Evolutionary conservation across 768 basidiomycete species (phyloP), one percentile per base, ranked within the genome.

Genomic region (Terana coerulea): DNA sequence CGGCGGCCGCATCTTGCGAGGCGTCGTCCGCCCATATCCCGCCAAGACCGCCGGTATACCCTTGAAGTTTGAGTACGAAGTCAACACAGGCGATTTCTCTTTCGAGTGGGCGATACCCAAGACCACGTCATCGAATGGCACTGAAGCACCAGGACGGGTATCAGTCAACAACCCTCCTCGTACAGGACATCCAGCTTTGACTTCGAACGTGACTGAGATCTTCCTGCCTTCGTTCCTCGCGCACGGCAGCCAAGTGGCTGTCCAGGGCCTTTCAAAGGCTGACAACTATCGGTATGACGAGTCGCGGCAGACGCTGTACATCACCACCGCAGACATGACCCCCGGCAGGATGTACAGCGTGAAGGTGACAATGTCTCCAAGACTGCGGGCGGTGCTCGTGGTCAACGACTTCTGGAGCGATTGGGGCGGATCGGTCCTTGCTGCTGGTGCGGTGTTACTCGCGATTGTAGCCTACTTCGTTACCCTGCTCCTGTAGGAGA

Each of bases 21-120:
- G 88, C 3, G 68, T 97, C 46, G 91, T 95, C 22, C 82, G 95
- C 2, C 95, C 95, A 3, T 97, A 98, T 66, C 81, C 93, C 1
- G 82, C 91, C 45, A 95, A 95, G 65, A 88, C 86, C 0, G 89
- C 92, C 1, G 95, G 95, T 10, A 80, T 89, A 14, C 95, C 94
- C 0, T 62, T 85, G 8, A 69, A 68, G 5, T 86, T 86, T 59
- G 74, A 80, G 15, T 95, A 92, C 66, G 88, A 92, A 65, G 77
- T 88, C 75, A 87, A 80, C 49, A 83, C 81, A 0, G 87, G 88
- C 2, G 64, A 67, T 9, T 86, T 90, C 61, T 69, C 66, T 1
- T 90, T 76, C 58, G 78, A 79, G 60, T 93, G 88, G 89, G 71
- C 64, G 0, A 75, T 75, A 44, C 75, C 74, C 1, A 47, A 61